These are phyloP conservation scores for Melastoma malabathricum DNA, from an alignment of 345 rosid genomes.

Conservation along the genomic window DNA sequence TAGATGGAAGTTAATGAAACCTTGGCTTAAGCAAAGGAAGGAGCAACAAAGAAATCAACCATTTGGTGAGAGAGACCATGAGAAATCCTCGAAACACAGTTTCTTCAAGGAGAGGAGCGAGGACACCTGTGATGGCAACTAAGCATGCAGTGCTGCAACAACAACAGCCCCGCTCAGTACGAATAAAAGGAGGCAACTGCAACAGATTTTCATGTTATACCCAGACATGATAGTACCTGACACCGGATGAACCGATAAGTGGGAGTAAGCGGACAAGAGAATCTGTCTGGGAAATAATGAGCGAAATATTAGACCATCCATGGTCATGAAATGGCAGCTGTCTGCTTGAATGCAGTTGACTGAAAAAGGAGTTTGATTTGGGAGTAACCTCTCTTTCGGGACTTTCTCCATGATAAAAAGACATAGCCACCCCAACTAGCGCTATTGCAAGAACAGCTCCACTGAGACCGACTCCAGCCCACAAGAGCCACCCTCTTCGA, in stretches of 20 bases:
- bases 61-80: conserved; percentile 84
- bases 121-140: conserved; percentile 71
- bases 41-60: conserved; percentile 24
- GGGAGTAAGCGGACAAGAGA: conserved; percentile 61
- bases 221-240: conserved; percentile 24
- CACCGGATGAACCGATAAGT: conserved; percentile 50
- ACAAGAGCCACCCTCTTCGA: conserved; percentile 51
- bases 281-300: conserved; percentile 28
- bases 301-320: not conserved
- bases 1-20: not conserved
- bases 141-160: conserved; percentile 67
- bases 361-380: not conserved
- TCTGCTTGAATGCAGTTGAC: not conserved
- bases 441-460: conserved; percentile 36
- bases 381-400: conserved; percentile 53
- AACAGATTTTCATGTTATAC: not conserved
- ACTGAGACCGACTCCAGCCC: conserved; percentile 50
- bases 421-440: conserved; percentile 29
- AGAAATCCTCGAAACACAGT: conserved; percentile 91
- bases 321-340: conserved; percentile 1
- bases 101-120: conserved; percentile 95
- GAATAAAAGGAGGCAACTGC: not conserved
- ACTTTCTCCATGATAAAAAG: conserved; percentile 36
- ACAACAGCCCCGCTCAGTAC: too few relatives aligned
- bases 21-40: not conserved